phyloP scores from a whole-genome alignment of 2,329 filamentous ascomycete genomes.

The Colletotrichum filicis region DNA sequence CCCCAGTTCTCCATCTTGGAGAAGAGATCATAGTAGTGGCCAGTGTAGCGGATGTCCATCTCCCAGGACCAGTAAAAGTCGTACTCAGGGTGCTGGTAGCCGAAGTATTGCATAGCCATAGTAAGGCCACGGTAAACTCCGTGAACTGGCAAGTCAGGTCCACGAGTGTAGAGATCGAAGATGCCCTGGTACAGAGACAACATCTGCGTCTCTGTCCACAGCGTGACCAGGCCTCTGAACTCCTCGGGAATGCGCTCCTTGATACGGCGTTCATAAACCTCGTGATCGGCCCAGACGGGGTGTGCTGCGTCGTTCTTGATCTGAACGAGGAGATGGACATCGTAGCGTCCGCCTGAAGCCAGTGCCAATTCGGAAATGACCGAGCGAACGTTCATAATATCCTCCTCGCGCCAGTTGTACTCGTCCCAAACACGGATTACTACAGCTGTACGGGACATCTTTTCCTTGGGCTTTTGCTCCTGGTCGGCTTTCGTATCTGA shows the following conservation, averaged over 20 bases:
- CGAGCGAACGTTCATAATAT: constrained; percentile 83
- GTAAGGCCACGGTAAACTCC: constrained; percentile 92
- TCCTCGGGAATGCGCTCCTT: constrained; percentile 80
- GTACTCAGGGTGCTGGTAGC: constrained; percentile 87
- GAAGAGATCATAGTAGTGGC: constrained; percentile 84
- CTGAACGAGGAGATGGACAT: constrained; percentile 86
- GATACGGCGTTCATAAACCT: constrained; percentile 74
- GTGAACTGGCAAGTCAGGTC: constrained; percentile 80
- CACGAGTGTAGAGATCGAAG: constrained; percentile 76
- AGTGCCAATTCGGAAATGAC: constrained; percentile 86
- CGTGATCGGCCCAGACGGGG: constrained; percentile 82
- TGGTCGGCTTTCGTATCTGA: constrained; percentile 2
- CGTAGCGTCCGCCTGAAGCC: constrained; percentile 86
- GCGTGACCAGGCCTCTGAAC: constrained; percentile 86
- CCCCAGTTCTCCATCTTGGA: constrained; percentile 77
- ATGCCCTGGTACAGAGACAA: constrained; percentile 88
- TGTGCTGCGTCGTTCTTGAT: constrained; percentile 80
- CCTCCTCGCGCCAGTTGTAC: constrained; percentile 82
- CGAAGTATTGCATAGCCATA: constrained; percentile 96
- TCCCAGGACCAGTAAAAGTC: constrained; percentile 97
- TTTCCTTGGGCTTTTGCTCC: constrained; percentile 40
- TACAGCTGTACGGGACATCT: constrained; percentile 75
- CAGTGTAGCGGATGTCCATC: constrained; percentile 91
- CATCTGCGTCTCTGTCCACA: constrained; percentile 98
- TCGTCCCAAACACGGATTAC: constrained; percentile 86